A percentile compares a stretch with the other conserved stretches of the same genome.
These are phyloP conservation scores for Apium graveolens DNA, from an alignment of 129 eudicot species.

Conservation along the genomic window DNA sequence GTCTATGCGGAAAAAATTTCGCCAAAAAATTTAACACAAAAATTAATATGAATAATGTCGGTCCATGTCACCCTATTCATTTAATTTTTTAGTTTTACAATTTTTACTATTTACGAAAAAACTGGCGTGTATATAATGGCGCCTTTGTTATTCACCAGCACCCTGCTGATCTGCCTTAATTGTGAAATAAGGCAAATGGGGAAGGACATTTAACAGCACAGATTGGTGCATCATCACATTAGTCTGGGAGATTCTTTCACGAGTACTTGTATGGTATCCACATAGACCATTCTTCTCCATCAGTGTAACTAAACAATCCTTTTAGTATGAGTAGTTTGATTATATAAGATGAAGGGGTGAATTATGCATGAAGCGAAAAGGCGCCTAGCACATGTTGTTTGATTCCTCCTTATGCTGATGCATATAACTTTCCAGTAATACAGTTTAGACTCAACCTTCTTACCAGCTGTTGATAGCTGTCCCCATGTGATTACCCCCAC, in stretches of 20 bases:
- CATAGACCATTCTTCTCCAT: not conserved
- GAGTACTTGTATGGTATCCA: not conserved
- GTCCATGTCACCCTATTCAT: no score
- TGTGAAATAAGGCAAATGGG: no score
- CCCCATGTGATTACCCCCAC: slow-evolving; percentile 52
- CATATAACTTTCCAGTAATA: slow-evolving; percentile 32
- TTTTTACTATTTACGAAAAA: no score
- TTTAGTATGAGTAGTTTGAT: not conserved
- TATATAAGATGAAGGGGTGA: not conserved
- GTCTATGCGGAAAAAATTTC: no score
- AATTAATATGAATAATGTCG: no score
- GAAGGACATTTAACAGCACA: no score
- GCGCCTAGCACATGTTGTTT: slow-evolving; percentile 39
- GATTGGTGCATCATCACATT: no score
- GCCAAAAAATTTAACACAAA: no score
- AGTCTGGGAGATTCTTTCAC: not conserved
- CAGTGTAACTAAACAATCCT: not conserved
- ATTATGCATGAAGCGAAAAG: slow-evolving; percentile 11
- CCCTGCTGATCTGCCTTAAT: no score
- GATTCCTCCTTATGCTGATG: slow-evolving; percentile 20
- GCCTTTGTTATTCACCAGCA: no score
- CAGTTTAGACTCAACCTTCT: slow-evolving; percentile 42
- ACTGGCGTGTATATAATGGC: no score
- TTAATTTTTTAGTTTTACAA: no score
- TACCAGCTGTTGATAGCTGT: slow-evolving; percentile 54